Evolutionary conservation across 1,284 basidiomycete genomes (phyloP), one percentile per base, ranked within the genome.

Genomic region (Melampsora americana): DNA sequence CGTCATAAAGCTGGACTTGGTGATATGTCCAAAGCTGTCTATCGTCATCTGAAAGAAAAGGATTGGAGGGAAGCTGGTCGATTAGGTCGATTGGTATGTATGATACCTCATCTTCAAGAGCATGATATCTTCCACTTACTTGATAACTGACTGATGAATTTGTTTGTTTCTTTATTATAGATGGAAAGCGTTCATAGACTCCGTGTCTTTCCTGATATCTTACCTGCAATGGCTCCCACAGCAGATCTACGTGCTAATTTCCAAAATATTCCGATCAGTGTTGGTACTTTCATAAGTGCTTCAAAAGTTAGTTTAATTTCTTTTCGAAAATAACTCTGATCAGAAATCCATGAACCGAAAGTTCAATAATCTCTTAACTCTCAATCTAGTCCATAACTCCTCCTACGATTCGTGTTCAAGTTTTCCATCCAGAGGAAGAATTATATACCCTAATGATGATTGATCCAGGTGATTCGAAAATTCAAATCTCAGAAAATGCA

Each of bases 131-230:
- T 72, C 23, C 30, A 46, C 42, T 46, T 42, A 2, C 20, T 26
- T 18, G 5, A 28, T 26, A 39, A 12, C 23, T 59, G 32, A 60
- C 56, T 35, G 35, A 53, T n/a, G 5, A 44, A 16, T 11, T 39
- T 28, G 6, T 69, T 44, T 39, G n/a, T 62, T 28, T 32, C 28
- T 42, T 44, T 18, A 20, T 60, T 62, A 46, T 80, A 93, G 89
- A 96, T 96, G 92, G 92, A 97, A 83, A 90, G 94, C 80, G 83
- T 95, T 64, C 86, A 91, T 80, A 90, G 93, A 84, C 93, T 97
- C 92, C 85, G 90, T 69, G 89, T 98, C 69, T 86, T 96, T 3
- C 95, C 95, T 0, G 95, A 98, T 82, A 84, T 95, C 1, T 82
- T 97, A 7, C 88, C 92, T 0, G 85, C 85, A 44, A 83, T 95